These are phyloP conservation scores for Fusarium citri DNA, from an alignment of 2,329 filamentous ascomycete genomes.

Conservation along the genomic window DNA sequence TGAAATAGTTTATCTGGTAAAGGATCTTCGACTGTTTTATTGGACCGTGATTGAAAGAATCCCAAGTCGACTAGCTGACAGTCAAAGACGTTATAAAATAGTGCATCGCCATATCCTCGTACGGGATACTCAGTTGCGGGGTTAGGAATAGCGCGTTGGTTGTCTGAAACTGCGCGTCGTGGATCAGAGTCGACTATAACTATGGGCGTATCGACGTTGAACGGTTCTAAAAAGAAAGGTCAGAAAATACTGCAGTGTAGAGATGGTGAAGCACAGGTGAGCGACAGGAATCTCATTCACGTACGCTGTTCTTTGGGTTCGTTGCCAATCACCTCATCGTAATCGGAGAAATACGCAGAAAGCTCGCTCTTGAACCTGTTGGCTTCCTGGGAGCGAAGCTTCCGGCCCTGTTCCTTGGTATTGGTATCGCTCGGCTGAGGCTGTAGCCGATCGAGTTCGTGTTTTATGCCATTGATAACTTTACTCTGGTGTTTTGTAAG, in stretches of 20 bases:
- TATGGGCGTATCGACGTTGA: conserved; percentile 79
- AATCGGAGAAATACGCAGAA: conserved; percentile 90
- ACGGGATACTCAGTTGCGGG: conserved; percentile 53
- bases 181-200: conserved; percentile 70
- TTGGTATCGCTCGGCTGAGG: conserved; percentile 59
- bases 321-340: conserved; percentile 92
- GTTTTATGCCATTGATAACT: conserved; percentile 70
- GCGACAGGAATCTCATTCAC: conserved; percentile 49
- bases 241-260: conserved; percentile 12
- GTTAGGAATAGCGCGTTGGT: conserved; percentile 48
- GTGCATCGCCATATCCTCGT: conserved; percentile 65
- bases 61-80: conserved; percentile 67
- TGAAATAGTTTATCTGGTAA: conserved; percentile 67
- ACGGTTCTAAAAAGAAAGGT: conserved; percentile 67
- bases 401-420: conserved; percentile 73
- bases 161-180: conserved; percentile 45
- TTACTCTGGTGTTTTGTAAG: conserved; percentile 67
- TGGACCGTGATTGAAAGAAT: conserved; percentile 62
- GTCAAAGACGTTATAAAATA: conserved; percentile 68
- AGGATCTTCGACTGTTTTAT: conserved; percentile 62
- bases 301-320: conserved; percentile 81
- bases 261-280: conserved; percentile 1
- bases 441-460: conserved; percentile 69
- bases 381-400: conserved; percentile 87
- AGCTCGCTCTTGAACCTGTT: conserved; percentile 91